phyloP scores from a whole-genome alignment of 768 basidiomycete species.

The Termitomyces heimii region DNA sequence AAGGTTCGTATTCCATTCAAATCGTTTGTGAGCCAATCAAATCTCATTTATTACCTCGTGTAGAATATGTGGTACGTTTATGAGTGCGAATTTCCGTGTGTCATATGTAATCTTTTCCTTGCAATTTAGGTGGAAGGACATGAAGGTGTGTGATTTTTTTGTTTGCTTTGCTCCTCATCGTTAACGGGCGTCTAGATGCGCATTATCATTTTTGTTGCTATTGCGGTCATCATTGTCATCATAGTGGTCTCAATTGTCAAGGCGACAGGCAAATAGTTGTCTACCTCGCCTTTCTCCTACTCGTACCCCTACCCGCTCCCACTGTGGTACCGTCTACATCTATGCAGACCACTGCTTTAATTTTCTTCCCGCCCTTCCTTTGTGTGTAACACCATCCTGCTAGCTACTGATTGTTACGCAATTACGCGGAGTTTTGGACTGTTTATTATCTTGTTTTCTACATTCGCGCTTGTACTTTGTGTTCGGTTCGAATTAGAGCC shows the following conservation, averaged over 20 bases:
- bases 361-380: background rate
- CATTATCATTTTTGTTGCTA: conserved; percentile 89
- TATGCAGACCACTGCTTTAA: conserved; percentile 26
- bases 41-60: conserved; percentile 5
- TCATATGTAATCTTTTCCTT: conserved; percentile 11
- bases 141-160: conserved; percentile 59
- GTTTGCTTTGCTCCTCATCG: conserved; percentile 3
- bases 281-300: conserved; percentile 7
- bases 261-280: conserved; percentile 52
- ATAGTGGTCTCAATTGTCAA: conserved; percentile 95
- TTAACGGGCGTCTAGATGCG: conserved; percentile 61
- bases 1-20: conserved; percentile 56
- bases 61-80: conserved; percentile 87
- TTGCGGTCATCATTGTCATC: conserved; percentile 88
- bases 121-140: conserved; percentile 84
- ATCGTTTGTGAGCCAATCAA: background rate
- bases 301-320: conserved; percentile 14
- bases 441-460: conserved; percentile 8
- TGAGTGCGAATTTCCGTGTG: background rate
- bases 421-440: conserved; percentile 7
- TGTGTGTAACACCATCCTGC: conserved; percentile 9
- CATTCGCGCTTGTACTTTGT: conserved; percentile 8
- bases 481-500: conserved; percentile 1
- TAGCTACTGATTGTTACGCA: conserved; percentile 5
- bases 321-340: conserved; percentile 31